Base-by-base conservation (phyloP, 2,329 filamentous ascomycete species). In the Penicillium sp. region DNA sequence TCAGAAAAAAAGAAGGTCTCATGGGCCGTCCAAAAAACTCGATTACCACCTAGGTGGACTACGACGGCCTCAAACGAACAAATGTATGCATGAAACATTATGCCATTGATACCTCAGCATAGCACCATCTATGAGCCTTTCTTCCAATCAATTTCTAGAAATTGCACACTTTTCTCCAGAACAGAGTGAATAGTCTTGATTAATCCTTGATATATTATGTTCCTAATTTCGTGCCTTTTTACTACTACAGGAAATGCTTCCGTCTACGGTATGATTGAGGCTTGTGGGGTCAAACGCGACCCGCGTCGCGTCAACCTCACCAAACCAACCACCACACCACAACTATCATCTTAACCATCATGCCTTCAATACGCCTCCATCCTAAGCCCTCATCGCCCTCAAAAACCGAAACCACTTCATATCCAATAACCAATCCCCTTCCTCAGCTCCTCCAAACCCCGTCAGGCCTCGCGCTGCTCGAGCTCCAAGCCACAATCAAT, bases 401-500 rank as follows among this genome's bases (percentile, higher is more conserved):
- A 37, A 57, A 48, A 22, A 14, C 48, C 7, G 37, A 47, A 31
- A 35, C 51, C 1, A 44, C 37, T 11, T 19, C 60, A 46, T 49
- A 44, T 13, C 39, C 64, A 21, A 31, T 45, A 16, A 56, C 60
- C 58, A 86, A 84, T 65, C 87, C 90, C 4, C 84, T 98, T 5
- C 95, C 95, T 1, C 74, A 83, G n/a, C 82, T 96, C 60, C 84
- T 98, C 16, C 90, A 93, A 66, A 97, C 93, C 1, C 95, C 95
- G 0, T 87, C 90, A 0, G 95, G 95, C 50, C 84, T 97, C 41
- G 93, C 93, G 19, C 82, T 99, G 46, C 81, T 99, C 56, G 95
- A 98, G 77, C 85, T 99, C 14, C 95, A 99, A 79, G 95, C 93
- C 59, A 91, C 86, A 14, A 88, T 99, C 76, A 93, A 96, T 73